Evolutionary conservation across 257 asterid species (phyloP).

Genomic region (Ajuga chamaepitys): DNA sequence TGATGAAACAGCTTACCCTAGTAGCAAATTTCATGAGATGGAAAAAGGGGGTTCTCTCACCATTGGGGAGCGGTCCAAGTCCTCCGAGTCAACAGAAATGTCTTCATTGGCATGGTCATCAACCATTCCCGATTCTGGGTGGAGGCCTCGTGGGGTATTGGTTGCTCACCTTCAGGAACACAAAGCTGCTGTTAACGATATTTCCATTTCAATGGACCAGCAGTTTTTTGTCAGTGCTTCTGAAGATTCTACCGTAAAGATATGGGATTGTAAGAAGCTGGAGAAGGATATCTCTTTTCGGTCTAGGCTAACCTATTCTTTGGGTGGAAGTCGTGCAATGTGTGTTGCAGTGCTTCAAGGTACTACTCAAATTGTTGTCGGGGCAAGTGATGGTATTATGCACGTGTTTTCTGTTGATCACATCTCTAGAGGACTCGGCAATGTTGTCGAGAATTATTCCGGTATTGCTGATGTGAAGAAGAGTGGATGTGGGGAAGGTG

Average conservation of each 20-base stretch:
- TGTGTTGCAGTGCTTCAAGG: conserved; percentile 83
- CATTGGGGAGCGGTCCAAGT: conserved; percentile 40
- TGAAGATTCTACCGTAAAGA: conserved; percentile 92
- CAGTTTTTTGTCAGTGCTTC: conserved; percentile 97
- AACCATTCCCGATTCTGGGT: conserved; percentile 90
- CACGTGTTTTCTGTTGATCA: conserved; percentile 92
- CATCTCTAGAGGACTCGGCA: conserved; percentile 86
- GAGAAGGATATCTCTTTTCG: conserved; percentile 98
- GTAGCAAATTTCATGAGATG: conserved; percentile 59
- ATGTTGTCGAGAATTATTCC: conserved; percentile 89
- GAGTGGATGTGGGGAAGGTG: conserved; percentile 68
- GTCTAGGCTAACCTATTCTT: conserved; percentile 85
- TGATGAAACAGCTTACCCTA: conserved; percentile 52
- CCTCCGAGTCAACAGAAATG: conserved; percentile 53
- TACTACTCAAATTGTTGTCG: conserved; percentile 76
- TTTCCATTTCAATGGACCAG: conserved; percentile 85
- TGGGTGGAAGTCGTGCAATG: conserved; percentile 83
- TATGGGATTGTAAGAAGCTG: conserved; percentile 98
- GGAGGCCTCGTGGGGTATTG: conserved; percentile 99
- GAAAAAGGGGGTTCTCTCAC: conserved; percentile 57
- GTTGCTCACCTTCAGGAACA: conserved; percentile 99
- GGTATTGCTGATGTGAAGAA: conserved; percentile 84
- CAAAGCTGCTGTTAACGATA: conserved; percentile 85
- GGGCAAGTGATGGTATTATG: conserved; percentile 86
- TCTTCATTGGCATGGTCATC: conserved; percentile 64